Base-by-base conservation (phyloP, 805 yeast species). In the Saturnispora gosingensis region DNA sequence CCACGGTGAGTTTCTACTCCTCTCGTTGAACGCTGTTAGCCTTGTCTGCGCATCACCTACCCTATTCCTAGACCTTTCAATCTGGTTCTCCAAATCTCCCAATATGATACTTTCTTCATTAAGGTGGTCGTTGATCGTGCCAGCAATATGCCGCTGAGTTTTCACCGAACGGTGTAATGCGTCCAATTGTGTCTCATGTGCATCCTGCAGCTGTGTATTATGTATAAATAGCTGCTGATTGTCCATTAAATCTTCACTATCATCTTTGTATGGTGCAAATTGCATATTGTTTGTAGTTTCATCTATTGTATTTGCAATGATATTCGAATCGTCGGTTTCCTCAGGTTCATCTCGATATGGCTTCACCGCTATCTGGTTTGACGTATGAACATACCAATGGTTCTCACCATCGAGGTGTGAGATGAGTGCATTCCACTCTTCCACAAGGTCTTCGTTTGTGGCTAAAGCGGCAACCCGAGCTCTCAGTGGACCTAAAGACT, bases 1-100 rank as follows among this genome's bases (percentile, higher is more conserved):
- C 27, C 35, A 49, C 5, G 36, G 13, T 3, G 44, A 27, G 18
- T 38, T n/a, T 9, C 48, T 35, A 20, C 39, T 44, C 11, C 22
- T 30, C 16, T 64, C 64, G 35, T 69, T 68, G 49, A 76, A 75
- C 28, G 61, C 62, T 6, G 60, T 63, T 46, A 79, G 57, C 51
- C 73, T 67, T 35, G 61, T 61, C 40, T 66, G 66, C 0, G 82
- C 81, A 32, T 72, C 61, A 3, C 60, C 57, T 13, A 79, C 58
- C 36, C 71, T 68, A 35, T 68, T 59, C 25, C 72, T 74, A n/a
- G 74, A 68, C 32, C 64, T 57, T 46, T 72, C 75, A 18, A 79
- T 62, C 40, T 74, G 74, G 24, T 62, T 61, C 54, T 80, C 84
- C 38, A 79, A 59, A 56, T 79, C 83, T 32, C 71, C 71, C 27